A percentile compares a stretch with the other conserved stretches of the same genome.
These are phyloP conservation scores for Colletotrichum liriopes DNA, from an alignment of 2,329 filamentous ascomycete species.

Conservation along the genomic window DNA sequence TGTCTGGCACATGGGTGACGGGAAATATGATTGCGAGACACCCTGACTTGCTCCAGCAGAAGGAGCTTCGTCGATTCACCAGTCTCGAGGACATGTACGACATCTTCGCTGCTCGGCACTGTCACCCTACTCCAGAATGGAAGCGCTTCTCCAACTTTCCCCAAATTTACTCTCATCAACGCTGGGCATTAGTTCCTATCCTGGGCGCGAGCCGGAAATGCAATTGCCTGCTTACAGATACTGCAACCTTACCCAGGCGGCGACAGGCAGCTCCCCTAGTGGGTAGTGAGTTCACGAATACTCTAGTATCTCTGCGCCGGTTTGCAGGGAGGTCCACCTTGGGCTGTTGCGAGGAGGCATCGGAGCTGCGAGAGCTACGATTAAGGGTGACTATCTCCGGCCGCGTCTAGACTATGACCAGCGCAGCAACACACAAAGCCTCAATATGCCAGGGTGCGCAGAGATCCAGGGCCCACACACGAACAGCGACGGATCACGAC, in stretches of 20 bases:
- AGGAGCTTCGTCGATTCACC: constrained; percentile 22
- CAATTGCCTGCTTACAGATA: neutral
- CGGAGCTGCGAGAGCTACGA: neutral
- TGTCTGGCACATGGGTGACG: constrained; percentile 4
- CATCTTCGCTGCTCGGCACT: constrained; percentile 37
- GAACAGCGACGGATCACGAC: constrained; percentile 10
- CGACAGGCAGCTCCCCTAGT: constrained; percentile 14
- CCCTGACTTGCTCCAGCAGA: constrained; percentile 19
- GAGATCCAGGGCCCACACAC: constrained; percentile 30
- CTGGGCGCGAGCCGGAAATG: constrained; percentile 34
- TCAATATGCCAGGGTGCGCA: constrained; percentile 19
- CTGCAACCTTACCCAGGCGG: constrained; percentile 23
- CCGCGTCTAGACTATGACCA: constrained; percentile 15
- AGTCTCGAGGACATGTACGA: too few species aligned
- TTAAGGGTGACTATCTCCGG: constrained; percentile 2
- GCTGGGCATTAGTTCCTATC: constrained; percentile 16
- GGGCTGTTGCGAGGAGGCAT: constrained; percentile 8
- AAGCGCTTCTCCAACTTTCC: constrained; percentile 41
- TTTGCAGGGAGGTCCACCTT: constrained; percentile 15
- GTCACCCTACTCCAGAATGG: constrained; percentile 26
- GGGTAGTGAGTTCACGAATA: neutral
- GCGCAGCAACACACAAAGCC: constrained; percentile 5
- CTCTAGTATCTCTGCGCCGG: constrained; percentile 5
- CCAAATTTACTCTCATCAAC: constrained; percentile 33
- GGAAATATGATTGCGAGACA: constrained; percentile 20